A percentile compares a stretch with the other conserved stretches of the same genome.
Conservation (phyloP, 305 asterid genomes). For the Solanum hybrid region DNA sequence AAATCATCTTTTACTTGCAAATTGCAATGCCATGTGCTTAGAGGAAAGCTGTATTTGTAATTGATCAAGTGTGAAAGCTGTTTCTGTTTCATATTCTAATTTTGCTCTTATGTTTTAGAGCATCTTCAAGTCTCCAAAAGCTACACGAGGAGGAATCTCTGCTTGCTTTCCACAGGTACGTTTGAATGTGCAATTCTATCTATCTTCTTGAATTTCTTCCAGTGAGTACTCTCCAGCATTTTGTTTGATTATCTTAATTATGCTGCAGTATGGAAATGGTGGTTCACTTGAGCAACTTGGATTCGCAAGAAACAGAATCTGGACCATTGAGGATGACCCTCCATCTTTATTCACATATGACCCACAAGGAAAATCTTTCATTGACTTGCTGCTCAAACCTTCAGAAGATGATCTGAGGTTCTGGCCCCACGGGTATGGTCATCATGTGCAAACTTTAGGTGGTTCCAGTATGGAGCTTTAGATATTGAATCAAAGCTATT, state of each 20-base stretch:
- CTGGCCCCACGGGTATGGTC: conserved; percentile 79
- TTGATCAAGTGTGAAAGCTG: background rate
- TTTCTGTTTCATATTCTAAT: background rate
- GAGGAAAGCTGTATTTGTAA: background rate
- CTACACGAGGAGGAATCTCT: conserved; percentile 88
- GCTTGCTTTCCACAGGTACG: conserved; percentile 89
- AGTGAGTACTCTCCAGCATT: background rate
- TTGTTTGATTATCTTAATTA: background rate
- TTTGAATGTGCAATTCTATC: background rate
- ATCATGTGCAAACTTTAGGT: background rate
- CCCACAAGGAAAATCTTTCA: conserved; percentile 58
- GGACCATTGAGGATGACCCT: conserved; percentile 78
- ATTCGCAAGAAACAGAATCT: conserved; percentile 69
- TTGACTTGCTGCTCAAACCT: conserved; percentile 84
- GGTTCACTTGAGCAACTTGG: conserved; percentile 81
- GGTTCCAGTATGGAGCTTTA: background rate
- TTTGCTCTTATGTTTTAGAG: conserved; percentile 11
- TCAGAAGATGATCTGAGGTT: conserved; percentile 76
- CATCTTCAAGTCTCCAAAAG: conserved; percentile 82
- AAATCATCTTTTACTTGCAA: background rate
- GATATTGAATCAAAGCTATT: background rate
- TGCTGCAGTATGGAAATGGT: conserved; percentile 60
- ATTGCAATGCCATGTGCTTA: background rate
- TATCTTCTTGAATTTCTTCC: background rate
- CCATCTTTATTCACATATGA: conserved; percentile 59